Evolutionary conservation across 495 filamentous ascomycete genomes (phyloP).

Genomic region (Neurospora tetraspora): DNA sequence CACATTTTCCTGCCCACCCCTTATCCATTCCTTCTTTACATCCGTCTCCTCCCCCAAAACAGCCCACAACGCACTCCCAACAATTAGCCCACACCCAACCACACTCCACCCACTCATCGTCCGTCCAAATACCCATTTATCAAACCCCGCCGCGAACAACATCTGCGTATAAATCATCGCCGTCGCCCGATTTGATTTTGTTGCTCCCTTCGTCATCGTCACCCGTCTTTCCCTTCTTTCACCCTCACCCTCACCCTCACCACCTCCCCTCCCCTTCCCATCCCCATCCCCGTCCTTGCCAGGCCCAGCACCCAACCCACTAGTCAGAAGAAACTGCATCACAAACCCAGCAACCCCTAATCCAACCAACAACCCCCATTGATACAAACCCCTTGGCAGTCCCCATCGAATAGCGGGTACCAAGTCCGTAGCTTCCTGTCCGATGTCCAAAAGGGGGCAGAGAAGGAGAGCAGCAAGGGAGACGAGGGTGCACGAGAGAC

Average conservation of each 20-base stretch:
- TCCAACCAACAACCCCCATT: slow-evolving; percentile 63
- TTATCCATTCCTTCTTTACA: slow-evolving; percentile 26
- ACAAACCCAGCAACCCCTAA: slow-evolving; percentile 70
- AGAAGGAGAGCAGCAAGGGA: no score
- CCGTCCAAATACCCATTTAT: slow-evolving; percentile 66
- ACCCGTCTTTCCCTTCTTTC: background rate
- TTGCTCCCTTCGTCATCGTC: slow-evolving; percentile 25
- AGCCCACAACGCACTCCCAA: slow-evolving; percentile 73
- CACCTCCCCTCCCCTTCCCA: no score
- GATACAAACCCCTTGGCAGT: slow-evolving; percentile 47
- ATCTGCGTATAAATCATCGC: slow-evolving; percentile 90
- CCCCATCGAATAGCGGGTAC: slow-evolving; percentile 46
- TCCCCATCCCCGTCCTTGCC: background rate
- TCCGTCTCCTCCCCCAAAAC: slow-evolving; percentile 42
- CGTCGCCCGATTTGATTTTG: slow-evolving; percentile 59
- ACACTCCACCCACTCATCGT: slow-evolving; percentile 57
- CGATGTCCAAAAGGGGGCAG: slow-evolving; percentile 32
- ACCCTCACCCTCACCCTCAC: no score
- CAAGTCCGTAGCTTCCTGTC: slow-evolving; percentile 14
- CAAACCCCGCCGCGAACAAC: slow-evolving; percentile 79
- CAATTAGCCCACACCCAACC: slow-evolving; percentile 65
- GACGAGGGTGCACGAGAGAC: slow-evolving; percentile 57
- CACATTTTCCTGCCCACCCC: slow-evolving; percentile 1
- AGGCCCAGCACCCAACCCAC: slow-evolving; percentile 46
- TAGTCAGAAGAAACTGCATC: slow-evolving; percentile 82